Evolutionary conservation across 2,329 filamentous ascomycete genomes (phyloP).

Genomic region (Penicillium brasilianum): DNA sequence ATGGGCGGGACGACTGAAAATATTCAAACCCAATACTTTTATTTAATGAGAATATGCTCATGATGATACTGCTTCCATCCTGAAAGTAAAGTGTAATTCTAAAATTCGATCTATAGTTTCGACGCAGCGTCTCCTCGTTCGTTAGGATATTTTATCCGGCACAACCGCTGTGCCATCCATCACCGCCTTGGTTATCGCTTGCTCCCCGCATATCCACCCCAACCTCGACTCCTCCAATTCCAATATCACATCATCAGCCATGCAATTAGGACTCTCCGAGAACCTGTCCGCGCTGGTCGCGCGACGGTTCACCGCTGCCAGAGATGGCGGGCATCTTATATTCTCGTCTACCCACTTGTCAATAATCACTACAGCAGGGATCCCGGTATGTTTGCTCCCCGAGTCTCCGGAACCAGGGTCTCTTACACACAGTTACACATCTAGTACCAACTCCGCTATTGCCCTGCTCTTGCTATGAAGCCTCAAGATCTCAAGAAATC

Average conservation of each 20-base stretch:
- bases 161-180: not conserved
- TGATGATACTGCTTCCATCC: not conserved
- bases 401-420: not conserved
- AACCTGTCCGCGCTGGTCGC: constrained; percentile 43
- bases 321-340: constrained; percentile 42
- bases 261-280: constrained; percentile 46
- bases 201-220: constrained; percentile 14
- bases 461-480: constrained; percentile 54
- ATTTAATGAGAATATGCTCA: constrained; percentile 6
- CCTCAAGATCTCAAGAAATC: constrained; percentile 36
- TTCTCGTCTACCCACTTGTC: constrained; percentile 49
- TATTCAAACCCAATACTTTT: constrained; percentile 7
- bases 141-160: not conserved
- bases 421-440: not conserved
- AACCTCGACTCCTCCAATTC: constrained; percentile 14
- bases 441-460: constrained; percentile 56
- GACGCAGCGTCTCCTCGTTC: not conserved
- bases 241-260: constrained; percentile 22
- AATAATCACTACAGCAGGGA: constrained; percentile 39
- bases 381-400: constrained; percentile 39
- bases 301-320: constrained; percentile 43
- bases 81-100: too few species aligned
- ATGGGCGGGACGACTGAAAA: constrained; percentile 10
- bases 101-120: not conserved
- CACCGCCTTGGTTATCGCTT: constrained; percentile 9